Base-by-base conservation (phyloP, 257 asterid species). In the Solanum piurae region DNA sequence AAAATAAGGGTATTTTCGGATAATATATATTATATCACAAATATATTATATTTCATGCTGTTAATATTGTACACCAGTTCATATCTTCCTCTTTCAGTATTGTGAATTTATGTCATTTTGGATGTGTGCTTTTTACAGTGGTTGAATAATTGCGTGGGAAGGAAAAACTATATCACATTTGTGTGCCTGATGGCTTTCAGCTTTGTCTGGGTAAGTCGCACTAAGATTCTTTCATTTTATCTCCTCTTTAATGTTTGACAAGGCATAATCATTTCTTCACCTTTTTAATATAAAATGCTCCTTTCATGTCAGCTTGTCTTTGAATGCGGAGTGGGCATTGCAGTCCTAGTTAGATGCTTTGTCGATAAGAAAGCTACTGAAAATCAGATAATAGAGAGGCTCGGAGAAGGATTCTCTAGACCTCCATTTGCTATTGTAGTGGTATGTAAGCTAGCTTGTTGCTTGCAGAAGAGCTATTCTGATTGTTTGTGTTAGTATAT, bases 101-200 rank as follows among this genome's bases (percentile, higher is more conserved):
- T 82, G 37, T 49, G 9, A 18, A 46, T 46, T 55, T 71, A 87
- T 75, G 52, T 83, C 68, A 77, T 5, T 86, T 86, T 83, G 88
- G 72, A 29, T 34, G 55, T 87, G 49, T 84, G n/a, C 87, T 86
- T 83, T 87, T 71, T 91, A 93, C 98, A 95, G 98, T 95, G 98
- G 98, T 89, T 97, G 92, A 95, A 95, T 93, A 96, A 96, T 88
- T 96, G 99, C 20, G 98, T 96, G 89, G 99, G 99, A 58, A 93
- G 95, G 90, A 96, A 94, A 91, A 96, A 96, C 91, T 95, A 96
- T 88, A 88, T 92, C 88, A 91, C 98, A 68, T 97, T 95, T 87
- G 89, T 97, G 82, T 93, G 95, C 92, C 94, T 97, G 85, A 97
- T 97, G 99, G 99, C 93, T 83, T 91, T 96, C 88, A 93, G 98